Conservation (phyloP, 2,329 filamentous ascomycete genomes). For the Alternaria triticimaculans region DNA sequence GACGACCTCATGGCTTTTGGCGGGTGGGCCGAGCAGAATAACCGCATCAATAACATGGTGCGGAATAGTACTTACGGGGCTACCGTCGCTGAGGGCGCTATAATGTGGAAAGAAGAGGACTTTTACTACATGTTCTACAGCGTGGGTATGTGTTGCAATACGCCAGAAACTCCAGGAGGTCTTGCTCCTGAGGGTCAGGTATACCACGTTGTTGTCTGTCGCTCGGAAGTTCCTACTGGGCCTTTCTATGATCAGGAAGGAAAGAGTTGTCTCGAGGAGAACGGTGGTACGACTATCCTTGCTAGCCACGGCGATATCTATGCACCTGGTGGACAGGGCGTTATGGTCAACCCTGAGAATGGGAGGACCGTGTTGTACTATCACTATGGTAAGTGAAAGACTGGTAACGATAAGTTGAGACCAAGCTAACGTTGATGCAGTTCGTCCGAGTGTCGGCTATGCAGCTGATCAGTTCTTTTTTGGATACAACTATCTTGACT, state of each 20-base stretch:
- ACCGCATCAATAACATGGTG: conserved; percentile 22
- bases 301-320: conserved; percentile 59
- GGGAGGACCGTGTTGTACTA: conserved; percentile 38
- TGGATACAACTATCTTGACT: conserved; percentile 42
- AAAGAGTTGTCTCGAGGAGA: conserved; percentile 52
- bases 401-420: background rate
- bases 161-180: conserved; percentile 46
- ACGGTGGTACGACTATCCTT: conserved; percentile 66
- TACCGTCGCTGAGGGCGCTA: conserved; percentile 57
- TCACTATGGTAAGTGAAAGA: conserved; percentile 34
- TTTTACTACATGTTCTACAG: conserved; percentile 70
- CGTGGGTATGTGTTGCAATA: conserved; percentile 65
- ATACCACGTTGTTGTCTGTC: conserved; percentile 69
- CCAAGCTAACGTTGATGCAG: conserved; percentile 16
- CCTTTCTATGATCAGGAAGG: conserved; percentile 53
- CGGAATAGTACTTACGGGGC: conserved; percentile 25
- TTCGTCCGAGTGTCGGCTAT: conserved; percentile 34
- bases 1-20: conserved; percentile 14
- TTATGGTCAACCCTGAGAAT: conserved; percentile 25
- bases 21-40: conserved; percentile 2
- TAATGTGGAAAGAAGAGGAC: conserved; percentile 56
- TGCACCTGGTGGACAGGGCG: conserved; percentile 43
- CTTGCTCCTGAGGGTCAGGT: conserved; percentile 62
- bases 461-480: conserved; percentile 34
- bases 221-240: conserved; percentile 57